Evolutionary conservation across 306 rosid genomes (phyloP), one percentile per base, ranked within the genome.

Genomic region (Vicia villosa): DNA sequence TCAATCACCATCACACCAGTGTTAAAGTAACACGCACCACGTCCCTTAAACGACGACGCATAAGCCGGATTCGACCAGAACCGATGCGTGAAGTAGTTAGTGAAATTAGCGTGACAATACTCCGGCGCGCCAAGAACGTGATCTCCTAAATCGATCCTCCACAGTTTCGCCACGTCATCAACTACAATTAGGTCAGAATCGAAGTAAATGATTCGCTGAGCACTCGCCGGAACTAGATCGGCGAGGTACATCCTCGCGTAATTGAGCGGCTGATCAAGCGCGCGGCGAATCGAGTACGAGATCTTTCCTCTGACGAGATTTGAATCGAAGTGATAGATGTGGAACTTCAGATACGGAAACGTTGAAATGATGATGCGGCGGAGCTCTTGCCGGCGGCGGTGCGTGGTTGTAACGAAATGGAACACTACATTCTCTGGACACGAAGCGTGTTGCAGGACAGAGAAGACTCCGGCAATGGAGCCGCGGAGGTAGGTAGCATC

Each of bases 1-100:
- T 92, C 96, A 56, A 92, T 92, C 60, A 92, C 98, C 98, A 92
- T 92, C 15, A 92, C 98, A 2, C 98, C 98, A 0, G 96, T 92
- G 87, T 92, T 92, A 84, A 92, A 92, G 38, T 92, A 92, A 49
- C 95, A 92, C 5, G 96, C 78, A 4, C 10, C 78, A 30, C 90
- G 84, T 4, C 89, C 85, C 36, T 66, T 43, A 58, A 92, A 75
- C 79, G 83, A 76, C 76, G 87, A 79, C 76, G 92, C 80, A 22
- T 83, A 75, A 2, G 1, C 22, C 55, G 86, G 77, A 57, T 83
- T 83, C 3, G 86, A 80, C 98, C 96, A 92, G 81, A 92, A 92
- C 15, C 72, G 66, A 5, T 74, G 45, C 16, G 98, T 92, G 85
- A 92, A 92, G 85, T 89, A 92, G 81, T 73, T 83, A 1, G 96